Percentiles rank a stretch among this genome's conserved stretches.
phyloP scores from a whole-genome alignment of 139 green algal species.

The Chlorella sp. region DNA sequence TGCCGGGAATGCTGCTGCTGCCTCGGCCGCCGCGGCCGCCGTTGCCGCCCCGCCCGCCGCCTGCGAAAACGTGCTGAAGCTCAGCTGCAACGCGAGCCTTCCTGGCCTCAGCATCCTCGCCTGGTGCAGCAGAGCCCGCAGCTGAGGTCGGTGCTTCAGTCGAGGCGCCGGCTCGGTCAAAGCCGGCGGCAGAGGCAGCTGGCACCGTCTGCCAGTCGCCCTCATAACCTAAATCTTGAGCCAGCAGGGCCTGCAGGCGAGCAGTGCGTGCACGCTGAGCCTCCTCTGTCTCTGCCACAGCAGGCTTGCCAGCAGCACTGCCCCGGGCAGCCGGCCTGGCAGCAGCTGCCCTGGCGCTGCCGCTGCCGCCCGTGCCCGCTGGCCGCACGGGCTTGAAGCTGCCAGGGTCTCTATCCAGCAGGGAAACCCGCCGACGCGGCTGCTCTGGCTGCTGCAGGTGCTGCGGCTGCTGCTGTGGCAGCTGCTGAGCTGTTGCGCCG shows the following conservation, averaged over 20 bases:
- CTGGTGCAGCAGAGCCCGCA: neutral
- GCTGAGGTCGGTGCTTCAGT: neutral
- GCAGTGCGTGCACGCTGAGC: neutral
- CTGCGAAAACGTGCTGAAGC: neutral
- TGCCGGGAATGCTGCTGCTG: neutral
- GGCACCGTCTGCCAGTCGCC: no score
- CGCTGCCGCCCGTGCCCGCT: neutral
- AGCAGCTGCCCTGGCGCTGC: neutral
- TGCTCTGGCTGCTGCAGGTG: neutral
- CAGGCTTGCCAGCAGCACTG: no score
- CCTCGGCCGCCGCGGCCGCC: neutral
- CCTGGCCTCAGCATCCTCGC: neutral
- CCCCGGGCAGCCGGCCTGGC: neutral
- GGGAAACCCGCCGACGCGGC: neutral
- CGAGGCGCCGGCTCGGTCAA: no score
- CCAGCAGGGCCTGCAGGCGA: no score
- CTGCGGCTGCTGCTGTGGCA: neutral
- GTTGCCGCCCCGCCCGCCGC: neutral
- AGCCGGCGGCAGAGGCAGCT: no score
- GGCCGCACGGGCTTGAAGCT: slow-evolving; percentile 15
- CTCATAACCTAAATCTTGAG: no score
- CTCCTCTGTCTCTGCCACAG: neutral
- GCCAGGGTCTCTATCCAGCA: neutral
- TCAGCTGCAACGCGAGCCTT: neutral
- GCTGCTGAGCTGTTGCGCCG: neutral